phyloP scores from a whole-genome alignment of 1,284 basidiomycete species.

The Tilletia caries region DNA sequence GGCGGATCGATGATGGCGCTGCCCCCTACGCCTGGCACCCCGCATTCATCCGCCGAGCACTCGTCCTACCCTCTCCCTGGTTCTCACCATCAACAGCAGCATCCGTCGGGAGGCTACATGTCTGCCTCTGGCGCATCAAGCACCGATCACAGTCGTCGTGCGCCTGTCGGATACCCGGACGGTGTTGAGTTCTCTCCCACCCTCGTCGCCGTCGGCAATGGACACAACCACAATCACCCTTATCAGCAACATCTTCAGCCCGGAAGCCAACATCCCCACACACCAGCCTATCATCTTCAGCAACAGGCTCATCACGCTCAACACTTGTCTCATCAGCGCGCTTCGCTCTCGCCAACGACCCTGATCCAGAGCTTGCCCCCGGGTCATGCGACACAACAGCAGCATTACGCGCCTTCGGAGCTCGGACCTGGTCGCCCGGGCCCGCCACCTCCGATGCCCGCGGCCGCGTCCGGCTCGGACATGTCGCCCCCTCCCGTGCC shows the following conservation, averaged over 20 bases:
- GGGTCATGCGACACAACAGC: neutral
- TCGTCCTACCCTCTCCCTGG: neutral
- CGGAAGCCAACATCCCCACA: neutral
- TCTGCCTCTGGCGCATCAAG: neutral
- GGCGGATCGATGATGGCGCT: conserved; percentile 5
- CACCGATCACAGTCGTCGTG: neutral
- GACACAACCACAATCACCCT: neutral
- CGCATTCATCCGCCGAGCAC: neutral
- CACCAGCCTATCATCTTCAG: neutral
- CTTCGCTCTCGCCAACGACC: neutral
- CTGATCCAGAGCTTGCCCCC: neutral
- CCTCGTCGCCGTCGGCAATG: neutral
- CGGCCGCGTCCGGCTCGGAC: too few relatives aligned
- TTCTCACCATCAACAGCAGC: neutral
- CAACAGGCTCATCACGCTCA: neutral
- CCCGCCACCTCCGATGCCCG: too few relatives aligned
- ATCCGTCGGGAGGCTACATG: neutral
- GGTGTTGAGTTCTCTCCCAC: conserved; percentile 7
- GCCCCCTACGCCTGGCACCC: neutral
- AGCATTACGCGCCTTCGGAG: neutral
- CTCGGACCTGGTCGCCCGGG: too few relatives aligned
- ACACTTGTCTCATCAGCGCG: neutral
- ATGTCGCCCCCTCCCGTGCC: conserved; percentile 12
- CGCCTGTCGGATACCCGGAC: neutral
- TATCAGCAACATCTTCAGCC: neutral